Conservation (phyloP, 1,284 basidiomycete genomes). For the Apiotrichum porosum region DNA sequence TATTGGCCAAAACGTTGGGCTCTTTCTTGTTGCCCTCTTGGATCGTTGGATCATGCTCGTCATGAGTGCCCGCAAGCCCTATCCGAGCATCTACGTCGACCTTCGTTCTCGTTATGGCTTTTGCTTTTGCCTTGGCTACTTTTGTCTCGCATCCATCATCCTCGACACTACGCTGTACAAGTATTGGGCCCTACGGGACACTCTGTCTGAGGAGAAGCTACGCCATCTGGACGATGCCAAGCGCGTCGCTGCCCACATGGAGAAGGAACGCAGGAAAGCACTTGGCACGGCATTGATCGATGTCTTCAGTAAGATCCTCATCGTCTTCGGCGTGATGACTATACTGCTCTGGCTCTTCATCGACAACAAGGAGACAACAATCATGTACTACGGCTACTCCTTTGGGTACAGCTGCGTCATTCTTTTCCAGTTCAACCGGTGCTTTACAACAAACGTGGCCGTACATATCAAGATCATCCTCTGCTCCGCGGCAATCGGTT, state of each 20-base stretch:
- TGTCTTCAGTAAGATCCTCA: constrained; percentile 5
- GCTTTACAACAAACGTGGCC: constrained; percentile 11
- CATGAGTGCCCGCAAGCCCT: constrained; percentile 7
- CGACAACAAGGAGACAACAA: constrained; percentile 1
- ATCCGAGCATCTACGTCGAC: constrained; percentile 8
- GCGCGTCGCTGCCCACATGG: constrained; percentile 2
- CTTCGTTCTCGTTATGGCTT: constrained; percentile 9
- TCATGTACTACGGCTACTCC: constrained; percentile 10
- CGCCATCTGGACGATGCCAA: constrained; percentile 6
- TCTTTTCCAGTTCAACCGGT: constrained; percentile 13
- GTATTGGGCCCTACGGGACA: constrained; percentile 12
- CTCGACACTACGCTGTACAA: constrained; percentile 11
- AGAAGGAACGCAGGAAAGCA: neutral
- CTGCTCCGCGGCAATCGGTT: constrained; percentile 1
- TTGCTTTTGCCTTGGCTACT: constrained; percentile 15
- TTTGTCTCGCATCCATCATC: constrained; percentile 7
- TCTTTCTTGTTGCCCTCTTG: constrained; percentile 14
- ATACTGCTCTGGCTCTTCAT: constrained; percentile 10
- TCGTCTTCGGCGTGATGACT: constrained; percentile 8
- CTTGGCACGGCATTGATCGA: constrained; percentile 2
- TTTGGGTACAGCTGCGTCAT: constrained; percentile 12
- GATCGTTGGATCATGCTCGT: constrained; percentile 12
- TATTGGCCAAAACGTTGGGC: constrained; percentile 8
- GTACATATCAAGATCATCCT: constrained; percentile 8
- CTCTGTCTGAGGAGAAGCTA: constrained; percentile 8